Base-by-base conservation (phyloP, 495 filamentous ascomycete genomes). In the Margaritispora aquatica region DNA sequence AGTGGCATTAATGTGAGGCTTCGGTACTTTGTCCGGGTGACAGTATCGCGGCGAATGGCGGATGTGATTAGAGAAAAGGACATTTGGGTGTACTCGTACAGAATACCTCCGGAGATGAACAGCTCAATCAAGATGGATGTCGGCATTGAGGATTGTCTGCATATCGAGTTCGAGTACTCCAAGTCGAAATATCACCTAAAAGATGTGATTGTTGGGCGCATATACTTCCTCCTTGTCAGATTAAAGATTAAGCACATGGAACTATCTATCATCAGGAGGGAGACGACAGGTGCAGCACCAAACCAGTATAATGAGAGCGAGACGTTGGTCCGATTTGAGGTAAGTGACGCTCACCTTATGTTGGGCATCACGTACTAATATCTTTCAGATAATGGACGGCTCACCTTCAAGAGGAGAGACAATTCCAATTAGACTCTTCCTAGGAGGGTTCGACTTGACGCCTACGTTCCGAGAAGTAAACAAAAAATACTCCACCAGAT, bases 221-320 rank as follows among this genome's bases (percentile, higher is more conserved):
- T 99, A 80, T 99, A 97, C 78, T 99, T 99, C 77, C 77, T 99
- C 63, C 81, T 99, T 24, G 94, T 99, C 61, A 85, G 94, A 69
- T 80, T 99, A 70, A 99, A 99, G 84, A 99, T 99, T 73, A 96
- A 97, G 77, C 95, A 99, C 73, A 99, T 99, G 94, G 94, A 99
- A 77, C 75, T 99, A 51, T 94, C 89, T 60, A 99, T 99, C 65
- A 99, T 99, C 69, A 85, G 94, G 64, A 80, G 94, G 62, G 94
- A 99, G 75, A 97, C 94, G 4, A 97, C 94, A 7, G 94, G 94
- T 19, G 91, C 89, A 2, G 89, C 94, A n/a, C 94, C 94, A n/a
- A 99, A 99, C 74, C 95, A 99, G 71, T 99, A 99, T 72, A 97
- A 99, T 72, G 94, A 99, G 78, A 96, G 91, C 73, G 94, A 99